Evolutionary conservation across 805 yeast genomes (phyloP).

Genomic region (Metschnikowia gruessii): DNA sequence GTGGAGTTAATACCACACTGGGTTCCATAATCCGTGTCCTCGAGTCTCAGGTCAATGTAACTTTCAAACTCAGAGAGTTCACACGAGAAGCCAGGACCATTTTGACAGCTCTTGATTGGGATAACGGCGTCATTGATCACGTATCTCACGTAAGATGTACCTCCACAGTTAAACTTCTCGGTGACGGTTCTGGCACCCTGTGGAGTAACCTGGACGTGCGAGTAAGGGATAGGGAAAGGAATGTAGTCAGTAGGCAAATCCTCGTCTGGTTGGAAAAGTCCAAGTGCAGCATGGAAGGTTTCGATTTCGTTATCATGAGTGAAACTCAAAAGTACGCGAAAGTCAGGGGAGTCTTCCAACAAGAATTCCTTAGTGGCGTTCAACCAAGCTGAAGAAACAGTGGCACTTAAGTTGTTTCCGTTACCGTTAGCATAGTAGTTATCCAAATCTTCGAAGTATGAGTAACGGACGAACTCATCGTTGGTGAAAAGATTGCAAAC

Average conservation of each 20-base stretch:
- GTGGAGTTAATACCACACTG: slow-evolving; percentile 26
- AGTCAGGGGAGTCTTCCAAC: slow-evolving; percentile 38
- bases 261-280: slow-evolving; percentile 44
- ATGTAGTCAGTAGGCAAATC: slow-evolving; percentile 46
- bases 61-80: slow-evolving; percentile 34
- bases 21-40: slow-evolving; percentile 23
- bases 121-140: slow-evolving; percentile 40
- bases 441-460: slow-evolving; percentile 57
- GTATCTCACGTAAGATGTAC: slow-evolving; percentile 35
- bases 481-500: slow-evolving; percentile 67
- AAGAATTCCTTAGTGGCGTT: slow-evolving; percentile 49
- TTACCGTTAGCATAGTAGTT: slow-evolving; percentile 65
- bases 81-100: slow-evolving; percentile 45
- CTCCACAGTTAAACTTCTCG: slow-evolving; percentile 34
- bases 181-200: slow-evolving; percentile 40
- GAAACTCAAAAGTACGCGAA: slow-evolving; percentile 64
- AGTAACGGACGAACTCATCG: slow-evolving; percentile 61
- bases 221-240: slow-evolving; percentile 47
- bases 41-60: slow-evolving; percentile 29
- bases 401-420: slow-evolving; percentile 55
- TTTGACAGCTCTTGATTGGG: slow-evolving; percentile 33
- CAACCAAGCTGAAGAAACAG: slow-evolving; percentile 57
- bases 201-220: slow-evolving; percentile 37
- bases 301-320: slow-evolving; percentile 71
- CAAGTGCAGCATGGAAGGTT: slow-evolving; percentile 62